phyloP scores from a whole-genome alignment of 1,284 basidiomycete species.

The Chondrostereum purpureum region DNA sequence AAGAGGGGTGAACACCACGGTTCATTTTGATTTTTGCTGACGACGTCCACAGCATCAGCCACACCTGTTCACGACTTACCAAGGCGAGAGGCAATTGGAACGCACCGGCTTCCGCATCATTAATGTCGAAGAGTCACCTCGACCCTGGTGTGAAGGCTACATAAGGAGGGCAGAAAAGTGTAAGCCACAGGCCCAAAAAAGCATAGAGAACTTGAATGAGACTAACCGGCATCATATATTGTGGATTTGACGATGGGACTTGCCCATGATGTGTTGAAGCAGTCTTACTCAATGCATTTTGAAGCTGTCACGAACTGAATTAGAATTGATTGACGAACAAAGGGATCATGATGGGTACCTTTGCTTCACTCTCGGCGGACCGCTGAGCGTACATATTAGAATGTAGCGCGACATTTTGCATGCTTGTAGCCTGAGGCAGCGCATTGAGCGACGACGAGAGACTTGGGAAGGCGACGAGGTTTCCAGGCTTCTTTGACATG shows the following conservation, averaged over 20 bases:
- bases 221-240: slow-evolving; percentile 35
- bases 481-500: slow-evolving; percentile 28
- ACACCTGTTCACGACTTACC: slow-evolving; percentile 4
- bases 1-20: neutral
- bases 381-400: slow-evolving; percentile 60
- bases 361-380: slow-evolving; percentile 65
- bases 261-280: slow-evolving; percentile 30
- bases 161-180: slow-evolving; percentile 2
- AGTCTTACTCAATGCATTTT: slow-evolving; percentile 44
- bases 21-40: slow-evolving; percentile 12
- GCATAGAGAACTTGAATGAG: slow-evolving; percentile 3
- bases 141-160: slow-evolving; percentile 29
- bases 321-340: slow-evolving; percentile 11
- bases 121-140: slow-evolving; percentile 35
- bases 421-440: slow-evolving; percentile 62
- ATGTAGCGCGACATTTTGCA: slow-evolving; percentile 58
- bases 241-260: slow-evolving; percentile 19
- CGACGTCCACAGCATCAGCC: slow-evolving; percentile 2
- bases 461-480: slow-evolving; percentile 64
- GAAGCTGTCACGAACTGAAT: slow-evolving; percentile 27
- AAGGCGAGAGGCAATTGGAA: slow-evolving; percentile 8
- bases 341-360: slow-evolving; percentile 36
- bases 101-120: slow-evolving; percentile 51
- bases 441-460: slow-evolving; percentile 59
- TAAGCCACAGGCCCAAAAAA: slow-evolving; percentile 3